Evolutionary conservation across 1,139 yeast genomes (phyloP), one percentile per base, ranked within the genome.

Genomic region (Saccharomyces hybrid): DNA sequence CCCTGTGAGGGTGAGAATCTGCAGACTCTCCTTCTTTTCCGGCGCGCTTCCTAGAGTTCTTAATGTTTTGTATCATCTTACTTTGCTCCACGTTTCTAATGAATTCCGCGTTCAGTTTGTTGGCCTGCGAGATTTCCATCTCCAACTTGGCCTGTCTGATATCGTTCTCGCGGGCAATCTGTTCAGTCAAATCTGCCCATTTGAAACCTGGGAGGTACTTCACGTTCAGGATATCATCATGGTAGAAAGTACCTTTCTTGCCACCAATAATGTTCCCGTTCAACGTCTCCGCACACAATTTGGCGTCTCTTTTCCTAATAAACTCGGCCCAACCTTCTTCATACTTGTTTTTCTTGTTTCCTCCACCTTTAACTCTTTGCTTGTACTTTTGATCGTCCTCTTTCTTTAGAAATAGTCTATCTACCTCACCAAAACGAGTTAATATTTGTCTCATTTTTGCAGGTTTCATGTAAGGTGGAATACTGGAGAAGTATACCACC

Each of bases 271-370:
- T 88, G 65, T 88, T 87, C 9, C 96, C 97, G 67, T 93, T 95
- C 63, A 95, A 73, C 0, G 97, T 86, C 6, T 77, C 76, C 4
- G 95, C 96, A 59, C 96, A 91, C 31, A 89, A 71, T 69, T 93
- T 93, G 1, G 99, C 99, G 64, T 90, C 88, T 63, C 79, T 80
- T 68, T 93, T 93, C 65, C 82, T 81, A 16, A 79, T 74, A 72
- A 88, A 95, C 71, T 93, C 99, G 6, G 88, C 95, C 99, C 99
- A 93, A 6, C 99, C 99, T 75, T 95, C 99, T 16, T 87, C 88
- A 67, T 81, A 95, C 70, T 81, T 86, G 67, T 80, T 80, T 73
- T 91, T 91, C 72, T 89, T 90, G 70, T 93, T 95, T n/a, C 99
- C 99, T 14, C 98, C 98, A 60, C 82, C 81, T 63, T 86, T 87